Conservation (phyloP, 352 stramenopile genomes). For the Pythium folliculosum region DNA sequence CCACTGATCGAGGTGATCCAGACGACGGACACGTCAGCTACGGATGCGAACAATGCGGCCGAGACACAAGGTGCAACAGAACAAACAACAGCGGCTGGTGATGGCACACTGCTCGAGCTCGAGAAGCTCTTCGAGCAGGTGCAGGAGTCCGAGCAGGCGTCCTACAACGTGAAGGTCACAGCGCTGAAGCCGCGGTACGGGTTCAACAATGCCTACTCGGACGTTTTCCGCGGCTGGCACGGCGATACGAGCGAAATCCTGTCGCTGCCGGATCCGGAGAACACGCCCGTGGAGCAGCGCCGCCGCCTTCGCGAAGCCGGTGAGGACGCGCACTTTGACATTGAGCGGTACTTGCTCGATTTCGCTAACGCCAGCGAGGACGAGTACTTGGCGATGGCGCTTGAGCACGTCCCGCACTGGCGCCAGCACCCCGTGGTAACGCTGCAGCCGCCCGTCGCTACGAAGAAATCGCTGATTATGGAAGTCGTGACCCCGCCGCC, state of each 20-base stretch:
- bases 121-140: constrained; percentile 40
- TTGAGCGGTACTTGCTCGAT: constrained; percentile 96
- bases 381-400: constrained; percentile 91
- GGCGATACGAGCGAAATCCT: constrained; percentile 92
- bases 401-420: constrained; percentile 92
- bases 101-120: constrained; percentile 51
- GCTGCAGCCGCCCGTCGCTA: not conserved
- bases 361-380: constrained; percentile 91
- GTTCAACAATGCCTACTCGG: constrained; percentile 92
- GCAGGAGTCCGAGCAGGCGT: constrained; percentile 20
- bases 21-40: constrained; percentile 29
- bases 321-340: constrained; percentile 94
- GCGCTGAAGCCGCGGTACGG: constrained; percentile 85
- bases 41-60: constrained; percentile 10
- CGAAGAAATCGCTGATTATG: constrained; percentile 36
- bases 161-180: constrained; percentile 42
- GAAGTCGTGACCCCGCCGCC: constrained; percentile 29
- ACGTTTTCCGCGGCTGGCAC: constrained; percentile 93
- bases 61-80: not conserved
- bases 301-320: constrained; percentile 67
- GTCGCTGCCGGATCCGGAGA: constrained; percentile 91
- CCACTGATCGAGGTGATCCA: constrained; percentile 86
- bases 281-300: constrained; percentile 69
- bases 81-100: not conserved
- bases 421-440: constrained; percentile 39